A percentile compares a stretch with the other conserved stretches of the same genome.
These are phyloP conservation scores for Vitis labrusca DNA, from an alignment of 164 flowering plant genomes.

Conservation along the genomic window DNA sequence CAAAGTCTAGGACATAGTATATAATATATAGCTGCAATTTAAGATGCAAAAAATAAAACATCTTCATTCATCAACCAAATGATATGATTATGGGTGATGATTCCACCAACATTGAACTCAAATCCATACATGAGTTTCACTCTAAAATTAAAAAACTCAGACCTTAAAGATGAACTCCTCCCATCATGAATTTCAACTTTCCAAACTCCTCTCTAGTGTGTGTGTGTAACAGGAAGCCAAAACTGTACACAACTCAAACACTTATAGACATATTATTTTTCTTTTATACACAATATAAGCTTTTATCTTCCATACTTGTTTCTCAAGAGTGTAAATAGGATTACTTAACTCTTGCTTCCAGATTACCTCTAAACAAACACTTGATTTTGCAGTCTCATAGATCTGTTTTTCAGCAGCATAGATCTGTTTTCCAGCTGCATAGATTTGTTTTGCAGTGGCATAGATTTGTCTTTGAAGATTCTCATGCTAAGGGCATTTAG, in stretches of 20 bases:
- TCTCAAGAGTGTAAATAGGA: too few species aligned
- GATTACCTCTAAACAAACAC: too few species aligned
- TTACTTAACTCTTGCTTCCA: too few species aligned
- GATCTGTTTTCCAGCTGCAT: background rate
- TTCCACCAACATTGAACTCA: too few species aligned
- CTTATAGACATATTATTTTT: background rate
- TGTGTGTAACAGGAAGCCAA: too few species aligned
- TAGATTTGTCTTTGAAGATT: constrained; percentile 49
- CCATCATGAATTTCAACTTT: background rate
- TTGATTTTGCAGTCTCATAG: too few species aligned
- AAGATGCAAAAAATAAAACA: background rate
- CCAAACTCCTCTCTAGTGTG: background rate
- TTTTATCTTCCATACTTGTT: background rate
- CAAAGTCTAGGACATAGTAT: too few species aligned
- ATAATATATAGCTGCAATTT: background rate
- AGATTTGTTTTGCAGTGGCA: background rate
- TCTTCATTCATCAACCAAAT: background rate
- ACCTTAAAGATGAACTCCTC: too few species aligned
- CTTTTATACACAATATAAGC: background rate
- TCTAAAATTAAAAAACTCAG: background rate
- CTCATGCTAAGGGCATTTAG: constrained; percentile 66
- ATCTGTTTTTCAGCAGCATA: too few species aligned
- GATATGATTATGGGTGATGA: background rate
- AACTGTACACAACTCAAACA: background rate
- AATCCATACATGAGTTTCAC: background rate